Conservation (phyloP, 1,284 basidiomycete species). For the Omphalotus olearius region DNA sequence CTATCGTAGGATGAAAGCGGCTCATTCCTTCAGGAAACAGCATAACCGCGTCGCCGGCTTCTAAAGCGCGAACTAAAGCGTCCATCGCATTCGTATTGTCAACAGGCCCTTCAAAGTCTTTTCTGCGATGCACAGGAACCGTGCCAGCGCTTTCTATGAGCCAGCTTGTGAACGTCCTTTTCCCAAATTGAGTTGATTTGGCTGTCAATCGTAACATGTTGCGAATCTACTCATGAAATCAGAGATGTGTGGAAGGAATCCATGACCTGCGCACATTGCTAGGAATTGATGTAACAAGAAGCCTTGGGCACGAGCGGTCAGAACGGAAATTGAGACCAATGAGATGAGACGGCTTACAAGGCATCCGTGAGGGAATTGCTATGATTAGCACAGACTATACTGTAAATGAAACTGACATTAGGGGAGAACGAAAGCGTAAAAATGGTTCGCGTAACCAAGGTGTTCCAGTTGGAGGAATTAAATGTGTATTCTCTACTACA, state of each 20-base stretch:
- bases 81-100: conserved; percentile 71
- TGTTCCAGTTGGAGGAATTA: conserved; percentile 65
- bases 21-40: conserved; percentile 83
- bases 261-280: conserved; percentile 41
- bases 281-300: conserved; percentile 69
- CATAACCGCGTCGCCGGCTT: conserved; percentile 75
- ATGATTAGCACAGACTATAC: conserved; percentile 73
- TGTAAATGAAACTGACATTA: conserved; percentile 12
- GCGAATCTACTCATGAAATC: conserved; percentile 41
- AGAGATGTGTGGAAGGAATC: background rate
- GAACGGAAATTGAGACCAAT: conserved; percentile 5
- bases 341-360: conserved; percentile 44
- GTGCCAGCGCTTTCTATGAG: conserved; percentile 84
- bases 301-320: conserved; percentile 30
- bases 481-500: conserved; percentile 74
- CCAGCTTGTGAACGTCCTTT: conserved; percentile 81
- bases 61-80: conserved; percentile 63
- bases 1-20: conserved; percentile 77
- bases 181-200: conserved; percentile 82
- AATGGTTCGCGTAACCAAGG: conserved; percentile 53
- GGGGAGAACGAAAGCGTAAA: background rate
- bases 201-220: conserved; percentile 79
- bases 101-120: conserved; percentile 54
- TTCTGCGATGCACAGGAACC: conserved; percentile 72
- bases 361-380: conserved; percentile 84